Conservation (phyloP, 805 yeast species). For the Ogataea chonburiensis region DNA sequence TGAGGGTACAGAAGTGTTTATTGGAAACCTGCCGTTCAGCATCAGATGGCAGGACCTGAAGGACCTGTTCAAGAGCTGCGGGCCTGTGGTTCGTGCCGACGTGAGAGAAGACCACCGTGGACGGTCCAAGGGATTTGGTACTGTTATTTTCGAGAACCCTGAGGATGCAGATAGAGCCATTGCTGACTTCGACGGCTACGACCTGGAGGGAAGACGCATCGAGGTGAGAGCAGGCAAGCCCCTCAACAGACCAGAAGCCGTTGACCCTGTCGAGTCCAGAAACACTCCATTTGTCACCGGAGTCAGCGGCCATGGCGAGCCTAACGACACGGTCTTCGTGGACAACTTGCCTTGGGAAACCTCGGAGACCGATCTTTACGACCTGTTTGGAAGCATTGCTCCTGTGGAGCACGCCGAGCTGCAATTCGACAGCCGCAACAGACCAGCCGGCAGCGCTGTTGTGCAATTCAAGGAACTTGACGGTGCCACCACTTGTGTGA, state of each 20-base stretch:
- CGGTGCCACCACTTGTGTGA: conserved; percentile 72
- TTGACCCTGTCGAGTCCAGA: conserved; percentile 24
- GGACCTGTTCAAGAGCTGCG: conserved; percentile 76
- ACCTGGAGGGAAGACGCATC: conserved; percentile 69
- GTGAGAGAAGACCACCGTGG: conserved; percentile 65
- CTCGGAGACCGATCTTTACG: conserved; percentile 78
- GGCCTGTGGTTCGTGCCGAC: conserved; percentile 80
- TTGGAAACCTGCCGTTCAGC: conserved; percentile 82
- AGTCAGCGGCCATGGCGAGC: conserved; percentile 60
- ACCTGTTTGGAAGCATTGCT: conserved; percentile 83
- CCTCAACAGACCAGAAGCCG: conserved; percentile 23
- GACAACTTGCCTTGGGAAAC: conserved; percentile 87
- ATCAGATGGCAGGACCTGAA: conserved; percentile 81
- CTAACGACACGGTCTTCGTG: conserved; percentile 62
- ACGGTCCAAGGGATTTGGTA: conserved; percentile 83
- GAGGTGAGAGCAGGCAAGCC: conserved; percentile 76
- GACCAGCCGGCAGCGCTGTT: conserved; percentile 82
- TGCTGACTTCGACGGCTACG: conserved; percentile 63
- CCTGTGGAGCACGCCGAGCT: conserved; percentile 74
- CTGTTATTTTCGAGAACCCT: conserved; percentile 63
- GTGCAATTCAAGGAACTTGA: conserved; percentile 68
- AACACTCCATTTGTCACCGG: conserved; percentile 64
- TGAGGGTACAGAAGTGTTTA: conserved; percentile 57
- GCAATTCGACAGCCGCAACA: conserved; percentile 57
- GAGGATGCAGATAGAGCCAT: conserved; percentile 76